Percentiles rank a stretch among this genome's conserved stretches.
Evolutionary conservation across 352 stramenopile genomes (phyloP).

Genomic region (Globisporangium solare): DNA sequence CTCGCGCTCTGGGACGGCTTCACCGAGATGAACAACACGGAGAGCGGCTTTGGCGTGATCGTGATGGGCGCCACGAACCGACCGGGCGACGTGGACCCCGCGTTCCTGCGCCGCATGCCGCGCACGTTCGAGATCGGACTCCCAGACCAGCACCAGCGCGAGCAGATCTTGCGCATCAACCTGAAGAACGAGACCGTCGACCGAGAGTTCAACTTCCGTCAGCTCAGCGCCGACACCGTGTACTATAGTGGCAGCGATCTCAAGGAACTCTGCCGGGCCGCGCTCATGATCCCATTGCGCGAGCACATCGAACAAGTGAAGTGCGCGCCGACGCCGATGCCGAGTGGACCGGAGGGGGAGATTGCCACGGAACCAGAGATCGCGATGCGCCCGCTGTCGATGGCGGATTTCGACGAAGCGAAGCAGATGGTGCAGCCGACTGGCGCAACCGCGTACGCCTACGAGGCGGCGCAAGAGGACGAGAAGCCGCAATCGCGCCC

Average conservation of each 20-base stretch:
- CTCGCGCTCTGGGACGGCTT: slow-evolving; percentile 98
- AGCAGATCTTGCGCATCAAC: slow-evolving; percentile 93
- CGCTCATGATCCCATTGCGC: slow-evolving; percentile 83
- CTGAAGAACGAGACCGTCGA: slow-evolving; percentile 86
- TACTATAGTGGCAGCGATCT: slow-evolving; percentile 96
- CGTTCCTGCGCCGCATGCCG: slow-evolving; percentile 95
- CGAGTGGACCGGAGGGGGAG: slow-evolving; percentile 1
- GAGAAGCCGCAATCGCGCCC: slow-evolving; percentile 15
- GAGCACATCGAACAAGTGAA: slow-evolving; percentile 74
- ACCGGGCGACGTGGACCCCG: slow-evolving; percentile 87
- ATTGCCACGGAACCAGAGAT: slow-evolving; percentile 14
- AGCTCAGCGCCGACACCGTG: slow-evolving; percentile 81
- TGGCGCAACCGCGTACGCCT: slow-evolving; percentile 73
- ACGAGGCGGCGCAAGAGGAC: slow-evolving; percentile 55
- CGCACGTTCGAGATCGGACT: slow-evolving; percentile 94
- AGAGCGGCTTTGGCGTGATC: slow-evolving; percentile 89
- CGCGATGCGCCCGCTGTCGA: slow-evolving; percentile 65
- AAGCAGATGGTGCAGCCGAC: slow-evolving; percentile 84
- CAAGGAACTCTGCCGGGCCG: slow-evolving; percentile 84
- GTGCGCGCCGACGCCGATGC: slow-evolving; percentile 24
- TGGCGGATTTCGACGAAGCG: slow-evolving; percentile 83
- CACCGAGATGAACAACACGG: slow-evolving; percentile 63
- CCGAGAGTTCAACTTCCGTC: slow-evolving; percentile 67
- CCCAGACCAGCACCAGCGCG: slow-evolving; percentile 79
- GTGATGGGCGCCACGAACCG: slow-evolving; percentile 97